Evolutionary conservation across 2,329 filamentous ascomycete species (phyloP).

Genomic region (Penicillium sp.): DNA sequence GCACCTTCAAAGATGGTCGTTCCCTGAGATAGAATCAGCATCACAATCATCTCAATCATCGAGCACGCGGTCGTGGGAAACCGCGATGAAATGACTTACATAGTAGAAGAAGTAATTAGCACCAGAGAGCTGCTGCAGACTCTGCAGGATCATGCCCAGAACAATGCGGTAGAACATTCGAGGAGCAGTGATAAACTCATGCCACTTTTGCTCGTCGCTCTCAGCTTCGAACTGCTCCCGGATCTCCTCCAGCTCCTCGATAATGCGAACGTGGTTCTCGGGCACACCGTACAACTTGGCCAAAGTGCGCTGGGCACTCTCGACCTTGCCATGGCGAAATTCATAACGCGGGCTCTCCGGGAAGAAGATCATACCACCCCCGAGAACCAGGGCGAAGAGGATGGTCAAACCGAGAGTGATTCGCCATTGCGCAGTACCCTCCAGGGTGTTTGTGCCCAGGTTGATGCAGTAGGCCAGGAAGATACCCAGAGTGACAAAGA

Average conservation of each 20-base stretch:
- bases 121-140: conserved; percentile 43
- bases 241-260: conserved; percentile 52
- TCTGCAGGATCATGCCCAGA: conserved; percentile 41
- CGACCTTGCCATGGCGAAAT: conserved; percentile 50
- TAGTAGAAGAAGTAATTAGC: conserved; percentile 53
- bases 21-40: no score
- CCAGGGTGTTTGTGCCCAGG: conserved; percentile 37
- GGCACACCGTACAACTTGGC: conserved; percentile 51
- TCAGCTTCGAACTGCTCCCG: conserved; percentile 53
- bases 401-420: conserved; percentile 54
- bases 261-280: conserved; percentile 49
- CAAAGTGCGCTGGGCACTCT: conserved; percentile 49
- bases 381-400: conserved; percentile 52
- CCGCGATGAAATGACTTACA: conserved; percentile 36
- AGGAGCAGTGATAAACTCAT: conserved; percentile 42
- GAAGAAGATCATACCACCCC: conserved; percentile 51
- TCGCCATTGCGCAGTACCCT: conserved; percentile 45
- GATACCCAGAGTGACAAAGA: conserved; percentile 46
- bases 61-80: no score
- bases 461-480: conserved; percentile 45
- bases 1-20: conserved; percentile 54
- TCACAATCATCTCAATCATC: no score
- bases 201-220: conserved; percentile 36
- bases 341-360: conserved; percentile 55
- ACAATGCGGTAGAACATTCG: conserved; percentile 43